Percentiles rank a stretch among this genome's conserved stretches.
Conservation (phyloP, 164 flowering plant genomes). For the Liriodendron chinense region DNA sequence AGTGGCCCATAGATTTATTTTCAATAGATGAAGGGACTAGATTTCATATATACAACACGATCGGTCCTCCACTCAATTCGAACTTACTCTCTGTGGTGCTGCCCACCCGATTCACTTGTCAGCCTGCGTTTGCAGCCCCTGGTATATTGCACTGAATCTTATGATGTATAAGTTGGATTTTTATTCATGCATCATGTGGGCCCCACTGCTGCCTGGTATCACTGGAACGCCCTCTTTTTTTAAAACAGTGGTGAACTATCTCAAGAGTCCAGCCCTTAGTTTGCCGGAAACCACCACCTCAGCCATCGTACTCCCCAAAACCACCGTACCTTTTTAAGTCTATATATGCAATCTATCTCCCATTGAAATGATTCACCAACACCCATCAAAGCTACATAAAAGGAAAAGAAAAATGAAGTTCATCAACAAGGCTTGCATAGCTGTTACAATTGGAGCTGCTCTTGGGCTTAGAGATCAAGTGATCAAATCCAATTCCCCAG, state of each 20-base stretch:
- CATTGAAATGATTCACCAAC: not conserved
- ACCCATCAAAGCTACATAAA: not conserved
- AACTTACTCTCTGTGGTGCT: no score
- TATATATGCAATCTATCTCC: not conserved
- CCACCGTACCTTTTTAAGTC: not conserved
- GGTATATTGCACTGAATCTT: no score
- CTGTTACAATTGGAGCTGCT: conserved; percentile 20
- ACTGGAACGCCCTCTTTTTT: no score
- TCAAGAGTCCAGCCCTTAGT: not conserved
- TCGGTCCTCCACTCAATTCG: no score
- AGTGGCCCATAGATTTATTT: no score
- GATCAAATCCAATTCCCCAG: not conserved
- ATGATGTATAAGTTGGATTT: no score
- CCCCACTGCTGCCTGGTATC: no score
- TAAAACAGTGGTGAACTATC: not conserved
- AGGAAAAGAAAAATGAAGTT: conserved; percentile 3
- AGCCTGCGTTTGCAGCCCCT: no score
- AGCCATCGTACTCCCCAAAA: not conserved
- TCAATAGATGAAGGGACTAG: no score
- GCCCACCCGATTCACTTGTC: no score
- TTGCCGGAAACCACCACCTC: not conserved
- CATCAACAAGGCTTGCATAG: conserved; percentile 15
- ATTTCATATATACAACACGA: no score
- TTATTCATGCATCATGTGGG: no score
- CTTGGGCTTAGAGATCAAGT: conserved; percentile 16